Evolutionary conservation across 768 basidiomycete species (phyloP).

Genomic region (Leccinum sublutescens): DNA sequence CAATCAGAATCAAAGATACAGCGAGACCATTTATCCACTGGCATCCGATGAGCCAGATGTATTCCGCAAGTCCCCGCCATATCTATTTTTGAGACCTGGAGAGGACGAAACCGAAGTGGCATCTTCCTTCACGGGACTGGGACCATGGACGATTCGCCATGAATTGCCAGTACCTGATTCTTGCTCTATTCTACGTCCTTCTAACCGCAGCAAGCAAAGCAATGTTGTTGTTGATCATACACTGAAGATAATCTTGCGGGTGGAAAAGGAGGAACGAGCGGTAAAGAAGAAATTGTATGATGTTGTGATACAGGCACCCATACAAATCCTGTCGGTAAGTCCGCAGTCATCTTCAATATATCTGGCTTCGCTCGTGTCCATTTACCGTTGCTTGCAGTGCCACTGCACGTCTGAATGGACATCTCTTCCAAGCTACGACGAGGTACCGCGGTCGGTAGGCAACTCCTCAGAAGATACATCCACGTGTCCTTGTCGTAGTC

Average conservation of each 20-base stretch:
- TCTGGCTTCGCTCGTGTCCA: background rate
- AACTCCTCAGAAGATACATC: constrained; percentile 7
- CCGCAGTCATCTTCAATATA: background rate
- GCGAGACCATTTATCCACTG: constrained; percentile 73
- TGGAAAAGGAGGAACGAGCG: constrained; percentile 70
- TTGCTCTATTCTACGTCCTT: constrained; percentile 64
- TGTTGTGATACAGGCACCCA: constrained; percentile 80
- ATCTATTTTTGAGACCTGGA: constrained; percentile 45
- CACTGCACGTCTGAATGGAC: constrained; percentile 80
- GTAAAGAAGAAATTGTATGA: constrained; percentile 83
- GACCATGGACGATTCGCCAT: constrained; percentile 83
- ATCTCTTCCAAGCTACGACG: constrained; percentile 73
- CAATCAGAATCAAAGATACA: constrained; percentile 42
- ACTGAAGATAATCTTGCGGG: constrained; percentile 79
- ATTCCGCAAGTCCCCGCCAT: constrained; percentile 64
- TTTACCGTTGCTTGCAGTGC: constrained; percentile 45
- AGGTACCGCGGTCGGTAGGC: constrained; percentile 23
- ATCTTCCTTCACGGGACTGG: constrained; percentile 67
- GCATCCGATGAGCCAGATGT: constrained; percentile 65
- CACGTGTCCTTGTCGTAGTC: constrained; percentile 46
- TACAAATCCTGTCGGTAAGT: constrained; percentile 85
- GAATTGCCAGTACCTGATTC: constrained; percentile 66
- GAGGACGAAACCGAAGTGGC: constrained; percentile 56
- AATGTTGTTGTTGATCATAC: constrained; percentile 74
- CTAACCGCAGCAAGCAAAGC: constrained; percentile 57